Base-by-base conservation (phyloP, 2,329 filamentous ascomycete genomes). In the Pseudogymnoascus sp. region DNA sequence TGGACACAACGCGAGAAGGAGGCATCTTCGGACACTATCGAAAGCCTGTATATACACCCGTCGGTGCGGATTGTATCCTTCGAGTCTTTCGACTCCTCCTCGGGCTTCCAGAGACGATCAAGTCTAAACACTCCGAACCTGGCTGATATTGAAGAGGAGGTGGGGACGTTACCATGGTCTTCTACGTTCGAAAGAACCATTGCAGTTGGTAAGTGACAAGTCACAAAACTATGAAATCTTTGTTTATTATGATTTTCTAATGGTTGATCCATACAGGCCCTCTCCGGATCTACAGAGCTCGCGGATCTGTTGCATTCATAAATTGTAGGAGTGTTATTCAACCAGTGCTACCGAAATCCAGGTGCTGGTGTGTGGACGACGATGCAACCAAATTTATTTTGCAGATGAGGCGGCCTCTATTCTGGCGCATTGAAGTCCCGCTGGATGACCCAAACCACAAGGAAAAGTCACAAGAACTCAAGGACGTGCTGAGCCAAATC, bases 311-410 rank as follows among this genome's bases (percentile, higher is more conserved):
- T 14, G 89, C 90, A 11, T 97, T 96, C 69, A 80, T 97, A 8
- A 93, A 89, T 73, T 96, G 91, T 65, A 90, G 90, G 63, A 85
- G 84, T 61, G 87, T 92, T 14, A 57, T 96, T 15, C 90, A 94
- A 68, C 89, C 92, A 9, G 94, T 97, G 64, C 76, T 97, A 59
- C 90, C 90, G 22, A 90, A 90, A 72, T 95, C 91, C 62, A 91
- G 96, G 74, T 95, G 89, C 71, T 97, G 92, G 92, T 95, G 89
- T 72, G 88, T 97, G 33, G 90, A 95, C 72, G 88, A 90, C 62
- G 82, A 86, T 61, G 88, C 88, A 39, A 91, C 79, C 73, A 82
- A 87, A 67, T 96, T 96, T 67, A 88, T 96, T n/a, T 76, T 97
- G 62, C 88, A 92, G 66, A 90, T 95, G 65, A 82, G 91, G 20